A percentile compares a stretch with the other conserved stretches of the same genome.
Evolutionary conservation across 148 eudicot genomes (phyloP).

Genomic region (Cornus controversa): DNA sequence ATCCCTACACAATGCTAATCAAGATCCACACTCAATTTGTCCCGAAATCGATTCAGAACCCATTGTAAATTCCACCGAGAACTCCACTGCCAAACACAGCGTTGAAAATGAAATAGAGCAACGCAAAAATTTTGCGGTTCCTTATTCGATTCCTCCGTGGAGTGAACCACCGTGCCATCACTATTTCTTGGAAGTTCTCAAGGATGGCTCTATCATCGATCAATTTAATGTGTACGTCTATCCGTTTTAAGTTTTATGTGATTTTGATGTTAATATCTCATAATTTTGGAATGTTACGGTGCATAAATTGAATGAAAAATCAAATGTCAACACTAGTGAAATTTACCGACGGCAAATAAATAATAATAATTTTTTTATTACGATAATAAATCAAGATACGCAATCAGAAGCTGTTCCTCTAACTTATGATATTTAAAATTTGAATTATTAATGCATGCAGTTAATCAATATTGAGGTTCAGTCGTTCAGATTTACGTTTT

Average conservation of each 20-base stretch:
- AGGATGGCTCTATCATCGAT: constrained; percentile 79
- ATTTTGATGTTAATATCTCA: not conserved
- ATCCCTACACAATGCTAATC: constrained; percentile 6
- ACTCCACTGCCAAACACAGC: constrained; percentile 3
- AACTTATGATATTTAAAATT: too few relatives aligned
- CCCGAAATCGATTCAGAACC: not conserved
- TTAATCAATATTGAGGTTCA: too few relatives aligned
- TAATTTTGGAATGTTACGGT: not conserved
- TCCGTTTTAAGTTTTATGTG: not conserved
- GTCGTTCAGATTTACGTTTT: too few relatives aligned
- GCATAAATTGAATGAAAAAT: too few relatives aligned
- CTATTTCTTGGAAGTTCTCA: constrained; percentile 73
- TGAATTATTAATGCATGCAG: too few relatives aligned
- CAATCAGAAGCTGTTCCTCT: too few relatives aligned
- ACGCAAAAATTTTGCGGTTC: constrained; percentile 29
- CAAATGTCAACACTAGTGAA: too few relatives aligned
- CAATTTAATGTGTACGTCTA: constrained; percentile 58
- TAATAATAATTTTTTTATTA: too few relatives aligned
- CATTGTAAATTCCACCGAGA: not conserved
- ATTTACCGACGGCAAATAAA: too few relatives aligned
- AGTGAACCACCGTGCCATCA: constrained; percentile 65
- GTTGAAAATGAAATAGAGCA: constrained; percentile 24
- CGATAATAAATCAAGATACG: too few relatives aligned
- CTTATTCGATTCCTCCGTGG: constrained; percentile 81
- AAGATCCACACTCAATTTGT: constrained; percentile 1